Base-by-base conservation (phyloP, 2,329 filamentous ascomycete species). In the Phialophora macrospora region DNA sequence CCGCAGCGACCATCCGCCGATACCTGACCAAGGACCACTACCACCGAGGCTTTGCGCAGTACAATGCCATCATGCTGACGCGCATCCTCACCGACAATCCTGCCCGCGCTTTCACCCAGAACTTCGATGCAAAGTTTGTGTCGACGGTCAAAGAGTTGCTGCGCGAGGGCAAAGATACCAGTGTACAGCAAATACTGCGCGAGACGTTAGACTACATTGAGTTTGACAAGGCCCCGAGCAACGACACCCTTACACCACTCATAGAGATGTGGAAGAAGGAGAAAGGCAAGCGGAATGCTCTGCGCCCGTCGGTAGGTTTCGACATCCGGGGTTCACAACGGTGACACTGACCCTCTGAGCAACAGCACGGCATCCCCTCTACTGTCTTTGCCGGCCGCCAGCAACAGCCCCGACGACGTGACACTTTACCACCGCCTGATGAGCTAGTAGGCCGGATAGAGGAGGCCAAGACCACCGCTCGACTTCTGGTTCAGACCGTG, bases 41-140 rank as follows among this genome's bases (percentile, higher is more conserved):
- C 70, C 75, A 75, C 38, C 79, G 82, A 52, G 87, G 91, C 9
- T 88, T 90, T 73, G 88, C 89, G 72, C 94, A 98, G 78, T 98
- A 97, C 84, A 97, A 98, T 80, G 90, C 92, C 69, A 88, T 98
- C 74, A 98, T 98, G 95, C 85, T 99, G 63, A 84, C 96, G 72
- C 90, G 94, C 68, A 99, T 99, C 74, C 82, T 99, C 70, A 85
- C 88, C 72, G 93, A 98, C 77, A 97, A 99, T 76, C 95, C 95
- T 0, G 94, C 94, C 32, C 84, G 85, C 60, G 92, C 88, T 1
- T 99, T 99, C 74, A 97, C 94, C n/a, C 86, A 90, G 71, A 93
- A 96, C 76, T 78, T 98, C 49, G 93, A 97, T 77, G 84, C 88
- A 74, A 92, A 92, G 73, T 98, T 97, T 74, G 87, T 91, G 60